Percentiles rank a stretch among this genome's conserved stretches.
These are phyloP conservation scores for Bjerkandera adusta DNA, from an alignment of 1,284 basidiomycete genomes.

Conservation along the genomic window DNA sequence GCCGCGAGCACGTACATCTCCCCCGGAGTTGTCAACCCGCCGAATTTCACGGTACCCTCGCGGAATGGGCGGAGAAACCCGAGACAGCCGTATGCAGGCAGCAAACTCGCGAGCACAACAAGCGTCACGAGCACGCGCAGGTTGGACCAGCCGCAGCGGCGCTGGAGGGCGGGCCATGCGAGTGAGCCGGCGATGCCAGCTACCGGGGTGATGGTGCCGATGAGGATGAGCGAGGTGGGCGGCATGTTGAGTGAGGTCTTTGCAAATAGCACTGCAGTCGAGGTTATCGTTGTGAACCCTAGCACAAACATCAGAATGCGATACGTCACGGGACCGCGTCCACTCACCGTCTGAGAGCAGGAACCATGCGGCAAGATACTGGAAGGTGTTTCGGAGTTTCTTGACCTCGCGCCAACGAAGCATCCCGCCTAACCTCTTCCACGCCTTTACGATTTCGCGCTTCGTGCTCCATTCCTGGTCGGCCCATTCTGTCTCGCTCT, in stretches of 20 bases:
- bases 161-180: slow-evolving; percentile 67
- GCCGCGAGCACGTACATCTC: slow-evolving; percentile 86
- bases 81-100: slow-evolving; percentile 83
- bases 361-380: slow-evolving; percentile 88
- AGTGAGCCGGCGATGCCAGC: slow-evolving; percentile 77
- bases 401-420: slow-evolving; percentile 66
- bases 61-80: slow-evolving; percentile 66
- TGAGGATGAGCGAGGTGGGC: slow-evolving; percentile 65
- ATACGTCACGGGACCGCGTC: not conserved
- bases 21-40: slow-evolving; percentile 71
- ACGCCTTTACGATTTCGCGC: slow-evolving; percentile 58
- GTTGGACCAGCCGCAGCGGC: slow-evolving; percentile 61
- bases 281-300: slow-evolving; percentile 84
- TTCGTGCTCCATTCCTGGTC: slow-evolving; percentile 40
- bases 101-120: slow-evolving; percentile 60
- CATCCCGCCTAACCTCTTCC: slow-evolving; percentile 69
- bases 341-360: slow-evolving; percentile 81
- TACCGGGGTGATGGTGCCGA: slow-evolving; percentile 67
- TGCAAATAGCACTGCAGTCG: slow-evolving; percentile 79
- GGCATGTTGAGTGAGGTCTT: slow-evolving; percentile 80
- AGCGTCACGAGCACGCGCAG: slow-evolving; percentile 64
- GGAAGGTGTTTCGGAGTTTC: slow-evolving; percentile 79
- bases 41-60: slow-evolving; percentile 43
- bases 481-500: slow-evolving; percentile 12
- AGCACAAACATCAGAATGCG: not conserved